Base-by-base conservation (phyloP, 495 filamentous ascomycete genomes). In the Penicillium malachiteum region DNA sequence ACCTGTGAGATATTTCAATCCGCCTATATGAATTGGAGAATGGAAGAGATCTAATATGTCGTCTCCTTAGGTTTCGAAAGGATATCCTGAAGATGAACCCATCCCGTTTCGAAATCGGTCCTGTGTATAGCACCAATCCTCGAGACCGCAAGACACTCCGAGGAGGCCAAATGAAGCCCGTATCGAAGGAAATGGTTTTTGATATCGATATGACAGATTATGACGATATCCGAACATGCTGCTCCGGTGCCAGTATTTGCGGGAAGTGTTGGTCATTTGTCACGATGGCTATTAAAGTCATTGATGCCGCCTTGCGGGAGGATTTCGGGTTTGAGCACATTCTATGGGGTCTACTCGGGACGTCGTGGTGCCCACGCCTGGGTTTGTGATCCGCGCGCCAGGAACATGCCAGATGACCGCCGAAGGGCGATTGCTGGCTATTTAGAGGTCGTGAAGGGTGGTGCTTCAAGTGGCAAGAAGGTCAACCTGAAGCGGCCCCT, bases 171-270 rank as follows among this genome's bases (percentile, higher is more conserved):
- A 71, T 79, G 68, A 96, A 95, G 70, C 92, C 94, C 3, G 68
- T 95, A 3, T 77, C 86, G 1, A 97, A 97, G 66, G 94, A 98
- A 70, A 73, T 98, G 13, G 95, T 96, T 57, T 97, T 98, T 74
- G 94, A 98, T 86, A 96, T 98, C 60, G 94, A 98, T 82, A 80
- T 98, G 80, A 97, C 93, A 30, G 94, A 97, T 75, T 98, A 98
- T 71, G 94, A 98, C 66, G 89, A 96, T 45, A 89, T 97, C 59
- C 87, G 94, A 18, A 96, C 93, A 17, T 98, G 94, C 73, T 98
- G 94, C 69, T 83, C 86, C 54, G 90, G 92, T 62, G 92, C 95
- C 5, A 93, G 88, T 56, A 97, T 98, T 59, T 98, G 94, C 66
- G 78, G 77, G 56, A 93, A 92, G 69, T 98, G 94, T 74, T 98